These are phyloP conservation scores for Geosiphon pyriformis DNA, from an alignment of 192 early-diverging fungal species.

Conservation along the genomic window DNA sequence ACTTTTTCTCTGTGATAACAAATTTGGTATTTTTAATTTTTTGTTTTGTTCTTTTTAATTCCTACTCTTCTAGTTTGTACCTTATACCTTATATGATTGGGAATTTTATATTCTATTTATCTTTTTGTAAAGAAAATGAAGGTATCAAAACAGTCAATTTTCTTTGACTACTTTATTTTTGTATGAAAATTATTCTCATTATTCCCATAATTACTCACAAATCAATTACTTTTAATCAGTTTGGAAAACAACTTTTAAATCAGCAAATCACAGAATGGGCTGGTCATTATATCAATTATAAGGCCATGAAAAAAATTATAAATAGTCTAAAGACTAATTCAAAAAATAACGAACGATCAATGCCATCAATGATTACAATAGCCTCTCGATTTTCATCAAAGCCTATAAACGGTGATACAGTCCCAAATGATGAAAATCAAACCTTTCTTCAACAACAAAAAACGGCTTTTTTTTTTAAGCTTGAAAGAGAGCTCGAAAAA, in stretches of 20 bases:
- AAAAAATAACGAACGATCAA: constrained; percentile 16
- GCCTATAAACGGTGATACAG: constrained; percentile 33
- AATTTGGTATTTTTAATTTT: no score
- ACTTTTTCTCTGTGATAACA: no score
- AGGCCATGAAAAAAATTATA: constrained; percentile 97
- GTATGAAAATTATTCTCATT: no score
- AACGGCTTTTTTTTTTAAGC: constrained; percentile 93
- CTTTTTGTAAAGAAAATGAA: no score
- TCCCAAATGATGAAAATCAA: constrained; percentile 42
- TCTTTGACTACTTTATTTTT: no score
- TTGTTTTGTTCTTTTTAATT: no score
- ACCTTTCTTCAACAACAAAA: constrained; percentile 77
- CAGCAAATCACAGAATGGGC: constrained; percentile 91
- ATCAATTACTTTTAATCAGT: no score
- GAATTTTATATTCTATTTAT: no score
- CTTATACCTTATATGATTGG: no score
- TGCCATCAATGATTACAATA: constrained; percentile 1
- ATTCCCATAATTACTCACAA: no score
- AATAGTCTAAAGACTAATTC: constrained; percentile 45
- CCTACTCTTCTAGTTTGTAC: no score
- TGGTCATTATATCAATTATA: constrained; percentile 94
- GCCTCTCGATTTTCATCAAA: constrained; percentile 8
- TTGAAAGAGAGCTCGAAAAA: constrained; percentile 98
- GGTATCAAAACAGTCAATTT: no score
- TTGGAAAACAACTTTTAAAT: constrained; percentile 96